These are phyloP conservation scores for Fomitopsis pinicola DNA, from an alignment of 1,284 basidiomycete species.

Conservation along the genomic window DNA sequence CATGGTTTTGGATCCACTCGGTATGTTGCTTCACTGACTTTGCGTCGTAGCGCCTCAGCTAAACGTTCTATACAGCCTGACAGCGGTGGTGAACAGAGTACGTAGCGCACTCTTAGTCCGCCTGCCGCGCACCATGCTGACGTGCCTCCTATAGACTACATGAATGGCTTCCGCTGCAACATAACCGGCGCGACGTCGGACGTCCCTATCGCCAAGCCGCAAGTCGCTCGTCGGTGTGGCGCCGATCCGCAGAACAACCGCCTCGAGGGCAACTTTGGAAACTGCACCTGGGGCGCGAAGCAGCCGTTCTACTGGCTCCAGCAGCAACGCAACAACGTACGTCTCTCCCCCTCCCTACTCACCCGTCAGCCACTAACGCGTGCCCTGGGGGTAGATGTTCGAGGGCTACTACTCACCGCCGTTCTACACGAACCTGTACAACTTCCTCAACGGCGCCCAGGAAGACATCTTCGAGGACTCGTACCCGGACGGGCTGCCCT, in stretches of 20 bases:
- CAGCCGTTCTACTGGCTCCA: slow-evolving; percentile 68
- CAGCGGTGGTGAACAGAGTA: slow-evolving; percentile 43
- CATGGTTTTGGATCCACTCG: slow-evolving; percentile 75
- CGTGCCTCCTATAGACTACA: slow-evolving; percentile 45
- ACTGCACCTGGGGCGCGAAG: slow-evolving; percentile 69
- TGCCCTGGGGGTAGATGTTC: slow-evolving; percentile 39
- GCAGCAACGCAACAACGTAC: slow-evolving; percentile 30
- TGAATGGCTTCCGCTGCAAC: slow-evolving; percentile 75
- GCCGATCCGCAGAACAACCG: slow-evolving; percentile 26
- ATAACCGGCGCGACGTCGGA: slow-evolving; percentile 53
- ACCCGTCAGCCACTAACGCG: not conserved
- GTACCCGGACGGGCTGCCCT: slow-evolving; percentile 22
- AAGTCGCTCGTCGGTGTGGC: slow-evolving; percentile 29
- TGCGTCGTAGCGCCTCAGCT: not conserved
- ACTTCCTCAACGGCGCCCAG: slow-evolving; percentile 57
- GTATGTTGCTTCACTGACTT: slow-evolving; percentile 23
- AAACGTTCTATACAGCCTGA: slow-evolving; percentile 24
- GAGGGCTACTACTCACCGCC: slow-evolving; percentile 52
- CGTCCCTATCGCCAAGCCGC: slow-evolving; percentile 36
- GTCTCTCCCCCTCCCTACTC: slow-evolving; percentile 6
- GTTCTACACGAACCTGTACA: slow-evolving; percentile 56
- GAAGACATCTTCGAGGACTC: slow-evolving; percentile 59
- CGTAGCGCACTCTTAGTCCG: slow-evolving; percentile 8
- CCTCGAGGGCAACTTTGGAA: slow-evolving; percentile 24
- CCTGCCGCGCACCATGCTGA: not conserved